Conservation (phyloP, 1,284 basidiomycete species). For the Tilletia indica region DNA sequence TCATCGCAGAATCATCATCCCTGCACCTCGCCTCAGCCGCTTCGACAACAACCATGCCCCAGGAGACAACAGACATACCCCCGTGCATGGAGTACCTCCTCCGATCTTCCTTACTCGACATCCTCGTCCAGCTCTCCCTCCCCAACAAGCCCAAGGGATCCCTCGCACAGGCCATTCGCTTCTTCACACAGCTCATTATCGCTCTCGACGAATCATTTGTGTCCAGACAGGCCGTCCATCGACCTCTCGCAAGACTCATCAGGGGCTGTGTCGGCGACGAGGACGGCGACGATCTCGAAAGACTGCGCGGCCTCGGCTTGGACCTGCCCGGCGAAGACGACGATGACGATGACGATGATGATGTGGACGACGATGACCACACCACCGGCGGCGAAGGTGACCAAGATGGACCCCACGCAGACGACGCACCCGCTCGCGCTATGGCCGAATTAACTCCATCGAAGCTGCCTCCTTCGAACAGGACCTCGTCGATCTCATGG, state of each 20-base stretch:
- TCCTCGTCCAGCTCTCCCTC: conserved; percentile 46
- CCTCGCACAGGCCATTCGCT: conserved; percentile 45
- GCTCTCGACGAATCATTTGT: conserved; percentile 54
- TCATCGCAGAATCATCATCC: conserved; percentile 79
- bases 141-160: conserved; percentile 50
- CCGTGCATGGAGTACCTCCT: conserved; percentile 85
- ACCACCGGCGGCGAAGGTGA: conserved; percentile 22
- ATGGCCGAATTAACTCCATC: conserved; percentile 56
- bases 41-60: conserved; percentile 58
- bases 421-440: conserved; percentile 63
- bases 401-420: conserved; percentile 20
- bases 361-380: conserved; percentile 24
- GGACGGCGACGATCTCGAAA: conserved; percentile 76
- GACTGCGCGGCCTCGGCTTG: conserved; percentile 57
- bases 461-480: conserved; percentile 17
- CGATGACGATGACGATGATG: conserved; percentile 32
- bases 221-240: conserved; percentile 61
- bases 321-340: conserved; percentile 64
- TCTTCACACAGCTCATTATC: conserved; percentile 50
- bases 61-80: conserved; percentile 14
- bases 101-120: conserved; percentile 62
- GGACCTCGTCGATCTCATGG: conserved; percentile 49
- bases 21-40: conserved; percentile 67
- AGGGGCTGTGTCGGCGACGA: conserved; percentile 86
- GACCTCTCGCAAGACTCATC: conserved; percentile 79